These are phyloP conservation scores for Tetracladium setigerum DNA, from an alignment of 495 filamentous ascomycete species.

Conservation along the genomic window DNA sequence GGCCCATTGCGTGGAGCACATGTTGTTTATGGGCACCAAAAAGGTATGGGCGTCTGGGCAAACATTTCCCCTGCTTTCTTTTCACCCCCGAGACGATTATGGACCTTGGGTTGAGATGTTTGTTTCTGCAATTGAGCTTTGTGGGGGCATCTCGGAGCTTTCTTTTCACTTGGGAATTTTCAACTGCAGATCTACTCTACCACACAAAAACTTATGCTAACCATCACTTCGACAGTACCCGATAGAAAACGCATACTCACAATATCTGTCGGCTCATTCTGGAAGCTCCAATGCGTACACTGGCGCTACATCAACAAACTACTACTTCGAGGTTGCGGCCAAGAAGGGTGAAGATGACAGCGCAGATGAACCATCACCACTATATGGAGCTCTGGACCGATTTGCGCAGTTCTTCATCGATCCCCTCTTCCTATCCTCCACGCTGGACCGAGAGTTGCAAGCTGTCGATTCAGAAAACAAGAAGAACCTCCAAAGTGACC, in stretches of 20 bases:
- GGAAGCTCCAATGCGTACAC: slow-evolving; percentile 95
- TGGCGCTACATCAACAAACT: slow-evolving; percentile 89
- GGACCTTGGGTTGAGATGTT: no score
- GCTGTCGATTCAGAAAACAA: slow-evolving; percentile 99
- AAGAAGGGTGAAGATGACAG: slow-evolving; percentile 42
- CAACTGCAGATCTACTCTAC: not conserved
- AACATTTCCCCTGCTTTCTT: slow-evolving; percentile 3
- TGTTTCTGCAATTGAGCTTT: not conserved
- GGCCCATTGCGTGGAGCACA: slow-evolving; percentile 73
- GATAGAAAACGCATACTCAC: slow-evolving; percentile 90
- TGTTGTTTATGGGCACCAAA: slow-evolving; percentile 97
- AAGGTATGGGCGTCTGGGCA: slow-evolving; percentile 54
- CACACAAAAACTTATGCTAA: slow-evolving; percentile 6
- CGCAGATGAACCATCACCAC: slow-evolving; percentile 48
- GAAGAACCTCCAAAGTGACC: slow-evolving; percentile 95
- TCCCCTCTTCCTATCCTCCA: slow-evolving; percentile 83
- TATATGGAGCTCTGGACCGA: slow-evolving; percentile 86
- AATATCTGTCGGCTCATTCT: slow-evolving; percentile 82
- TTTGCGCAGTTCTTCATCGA: slow-evolving; percentile 97
- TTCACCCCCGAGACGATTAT: not conserved
- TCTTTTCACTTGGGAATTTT: not conserved
- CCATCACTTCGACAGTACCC: slow-evolving; percentile 54
- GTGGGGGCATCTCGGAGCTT: not conserved
- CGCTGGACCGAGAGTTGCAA: slow-evolving; percentile 81
- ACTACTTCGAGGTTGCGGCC: slow-evolving; percentile 92